Base-by-base conservation (phyloP, 108 stramenopile species). In the Fragilaria radians region DNA sequence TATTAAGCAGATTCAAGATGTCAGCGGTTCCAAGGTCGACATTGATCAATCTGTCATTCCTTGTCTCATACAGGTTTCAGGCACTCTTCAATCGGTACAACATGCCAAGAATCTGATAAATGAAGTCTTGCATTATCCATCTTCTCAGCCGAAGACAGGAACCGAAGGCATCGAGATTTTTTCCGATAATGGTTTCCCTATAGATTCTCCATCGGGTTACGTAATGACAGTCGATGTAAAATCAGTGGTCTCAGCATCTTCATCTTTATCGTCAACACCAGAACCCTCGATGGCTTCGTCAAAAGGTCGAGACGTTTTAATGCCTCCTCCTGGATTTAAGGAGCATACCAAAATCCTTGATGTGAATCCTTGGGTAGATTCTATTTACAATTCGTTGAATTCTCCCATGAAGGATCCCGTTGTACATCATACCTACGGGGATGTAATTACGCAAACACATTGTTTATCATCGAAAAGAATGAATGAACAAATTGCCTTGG, bases 1-100 rank as follows among this genome's bases (percentile, higher is more conserved):
- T 0, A 82, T 90, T 26, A 95, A 95, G 65, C 70, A 86, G 50
- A 95, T 95, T 46, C 90, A 92, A 54, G 83, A 91, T 54, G 71
- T 80, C 45, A 88, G 83, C 65, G 85, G 85, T 26, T 90, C 94
- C 2, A 72, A 63, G 26, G 82, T 95, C 14, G 83, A 82, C 48
- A 88, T 92, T 33, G 89, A 95, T 71, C 94, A 95, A 58, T 66
- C 74, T 50, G 76, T 78, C 0, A 80, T 74, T 50, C 90, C 94
- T 42, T 74, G 84, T 0, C 81, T 79, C 54, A 86, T 95, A 56
- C 75, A 69, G 26, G 77, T 95, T 23, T 85, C 81, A 27, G 89
- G 94, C 5, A 65, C 63, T 42, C 52, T 54, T 23, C 72, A 59
- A 50, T 61, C 66, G 52, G 94, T 95, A 34, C 70, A 66, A 4